Base-by-base conservation (phyloP, 768 basidiomycete species). In the Collybiopsis confluens region DNA sequence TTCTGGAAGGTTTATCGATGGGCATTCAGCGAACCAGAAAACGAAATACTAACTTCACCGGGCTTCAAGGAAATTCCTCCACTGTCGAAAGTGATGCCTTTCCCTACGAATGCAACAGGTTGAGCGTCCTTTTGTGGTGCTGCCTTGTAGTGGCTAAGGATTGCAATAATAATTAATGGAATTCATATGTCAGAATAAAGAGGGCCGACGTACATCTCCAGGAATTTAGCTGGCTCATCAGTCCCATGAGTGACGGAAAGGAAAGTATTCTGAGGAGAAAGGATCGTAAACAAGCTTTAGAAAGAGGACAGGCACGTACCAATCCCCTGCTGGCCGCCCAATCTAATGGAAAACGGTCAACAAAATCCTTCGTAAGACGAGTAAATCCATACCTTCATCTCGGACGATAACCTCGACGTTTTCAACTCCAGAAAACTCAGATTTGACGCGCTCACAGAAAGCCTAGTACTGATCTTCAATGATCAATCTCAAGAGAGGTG, bases 51-150 rank as follows among this genome's bases (percentile, higher is more conserved):
- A 56, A 85, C 89, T 30, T 77, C 76, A 30, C 76, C 64, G n/a
- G 88, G 82, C 69, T 94, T 94, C 67, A 95, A 70, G 55, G 86
- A 88, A 67, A 92, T 92, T 59, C 90, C 90, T 75, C 91, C 91
- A 2, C 84, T 83, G 67, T 95, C 91, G 58, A 94, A 95, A 15
- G 91, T 92, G 64, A 94, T 85, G 56, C 92, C 92, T 65, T 94
- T 93, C 30, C 92, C 92, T 35, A 94, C 89, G 56, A 91, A 76
- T 2, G 82, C 86, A 13, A 90, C 73, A 2, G 90, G 90, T 50
- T 74, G 74, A 0, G 73, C 82, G 46, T 77, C 69, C 57, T 76
- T 72, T 54, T 75, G 68, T 2, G 78, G 64, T 1, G 81, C 85
- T n/a, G 90, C 90, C 28, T 85, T 85, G 77, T 95, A 95, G 68